These are phyloP conservation scores for Epichloe scottii DNA, from an alignment of 2,329 filamentous ascomycete genomes.

Conservation along the genomic window DNA sequence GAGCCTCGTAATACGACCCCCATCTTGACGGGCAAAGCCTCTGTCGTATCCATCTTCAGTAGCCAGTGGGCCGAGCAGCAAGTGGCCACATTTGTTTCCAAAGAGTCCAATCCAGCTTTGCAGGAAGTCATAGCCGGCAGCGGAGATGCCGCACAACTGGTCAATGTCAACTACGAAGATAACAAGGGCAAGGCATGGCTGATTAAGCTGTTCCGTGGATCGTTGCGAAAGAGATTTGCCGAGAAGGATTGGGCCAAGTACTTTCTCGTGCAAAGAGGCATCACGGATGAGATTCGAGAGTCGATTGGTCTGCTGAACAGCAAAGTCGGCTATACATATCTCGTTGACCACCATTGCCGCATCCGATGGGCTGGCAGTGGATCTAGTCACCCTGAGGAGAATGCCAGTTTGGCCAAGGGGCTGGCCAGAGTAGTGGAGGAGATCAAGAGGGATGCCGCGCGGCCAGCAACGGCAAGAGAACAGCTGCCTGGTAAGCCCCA, in stretches of 20 bases:
- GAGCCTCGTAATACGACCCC: slow-evolving; percentile 58
- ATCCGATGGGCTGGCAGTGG: slow-evolving; percentile 92
- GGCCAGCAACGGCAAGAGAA: slow-evolving; percentile 23
- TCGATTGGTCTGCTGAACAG: slow-evolving; percentile 65
- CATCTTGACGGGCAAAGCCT: slow-evolving; percentile 58
- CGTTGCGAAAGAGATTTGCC: slow-evolving; percentile 36
- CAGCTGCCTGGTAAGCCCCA: slow-evolving; percentile 20
- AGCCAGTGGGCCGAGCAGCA: slow-evolving; percentile 79
- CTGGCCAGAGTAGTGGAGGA: slow-evolving; percentile 51
- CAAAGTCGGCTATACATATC: slow-evolving; percentile 87
- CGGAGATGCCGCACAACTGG: slow-evolving; percentile 51
- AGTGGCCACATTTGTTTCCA: slow-evolving; percentile 56
- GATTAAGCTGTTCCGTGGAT: slow-evolving; percentile 42
- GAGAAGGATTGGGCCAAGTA: slow-evolving; percentile 46
- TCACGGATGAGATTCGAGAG: slow-evolving; percentile 50
- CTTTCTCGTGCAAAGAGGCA: slow-evolving; percentile 45
- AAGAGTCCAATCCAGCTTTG: slow-evolving; percentile 56
- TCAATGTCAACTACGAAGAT: slow-evolving; percentile 83
- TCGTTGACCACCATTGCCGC: slow-evolving; percentile 75
- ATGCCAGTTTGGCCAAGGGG: slow-evolving; percentile 51
- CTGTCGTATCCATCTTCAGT: slow-evolving; percentile 70
- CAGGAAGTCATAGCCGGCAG: slow-evolving; percentile 44
- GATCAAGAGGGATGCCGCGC: slow-evolving; percentile 25
- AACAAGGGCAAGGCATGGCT: slow-evolving; percentile 55
- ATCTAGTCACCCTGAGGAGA: slow-evolving; percentile 51